Percentiles rank a stretch among this genome's conserved stretches.
Conservation (phyloP, 148 eudicot genomes). For the Amaranthus palmeri region DNA sequence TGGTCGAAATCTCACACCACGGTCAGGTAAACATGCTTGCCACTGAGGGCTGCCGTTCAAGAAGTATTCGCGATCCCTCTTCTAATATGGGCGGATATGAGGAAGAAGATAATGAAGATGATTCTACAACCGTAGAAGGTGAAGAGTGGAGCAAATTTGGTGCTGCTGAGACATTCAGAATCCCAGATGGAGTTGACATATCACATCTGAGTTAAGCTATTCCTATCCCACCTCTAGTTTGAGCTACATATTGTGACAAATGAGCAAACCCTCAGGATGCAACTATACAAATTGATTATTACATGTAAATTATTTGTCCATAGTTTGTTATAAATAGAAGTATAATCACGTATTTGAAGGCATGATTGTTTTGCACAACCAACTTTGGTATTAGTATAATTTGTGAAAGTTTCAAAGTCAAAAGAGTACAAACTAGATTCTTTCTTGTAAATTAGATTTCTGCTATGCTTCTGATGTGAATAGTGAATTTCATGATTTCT, state of each 20-base stretch:
- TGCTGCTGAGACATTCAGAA: slow-evolving; percentile 77
- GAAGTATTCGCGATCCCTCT: slow-evolving; percentile 50
- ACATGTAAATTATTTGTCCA: neutral
- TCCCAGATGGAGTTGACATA: slow-evolving; percentile 75
- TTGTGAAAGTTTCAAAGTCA: neutral
- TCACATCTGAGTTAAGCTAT: slow-evolving; percentile 55
- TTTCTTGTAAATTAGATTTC: no score
- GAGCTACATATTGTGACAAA: neutral
- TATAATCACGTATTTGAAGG: neutral
- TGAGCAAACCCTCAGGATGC: neutral
- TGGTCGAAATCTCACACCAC: slow-evolving; percentile 73
- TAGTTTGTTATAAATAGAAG: neutral
- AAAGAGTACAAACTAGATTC: neutral
- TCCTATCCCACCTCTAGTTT: neutral
- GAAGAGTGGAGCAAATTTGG: slow-evolving; percentile 86
- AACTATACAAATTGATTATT: neutral
- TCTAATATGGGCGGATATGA: slow-evolving; percentile 22
- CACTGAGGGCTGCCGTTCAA: slow-evolving; percentile 41
- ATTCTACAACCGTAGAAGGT: slow-evolving; percentile 34
- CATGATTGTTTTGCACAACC: neutral
- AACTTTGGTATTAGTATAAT: neutral
- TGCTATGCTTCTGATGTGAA: neutral
- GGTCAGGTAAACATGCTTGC: slow-evolving; percentile 98
- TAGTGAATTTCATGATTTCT: neutral
- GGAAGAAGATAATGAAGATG: slow-evolving; percentile 51